Percentiles rank a stretch among this genome's conserved stretches.
phyloP scores from a whole-genome alignment of 345 rosid genomes.

The Psidium friedrichsthalianum region DNA sequence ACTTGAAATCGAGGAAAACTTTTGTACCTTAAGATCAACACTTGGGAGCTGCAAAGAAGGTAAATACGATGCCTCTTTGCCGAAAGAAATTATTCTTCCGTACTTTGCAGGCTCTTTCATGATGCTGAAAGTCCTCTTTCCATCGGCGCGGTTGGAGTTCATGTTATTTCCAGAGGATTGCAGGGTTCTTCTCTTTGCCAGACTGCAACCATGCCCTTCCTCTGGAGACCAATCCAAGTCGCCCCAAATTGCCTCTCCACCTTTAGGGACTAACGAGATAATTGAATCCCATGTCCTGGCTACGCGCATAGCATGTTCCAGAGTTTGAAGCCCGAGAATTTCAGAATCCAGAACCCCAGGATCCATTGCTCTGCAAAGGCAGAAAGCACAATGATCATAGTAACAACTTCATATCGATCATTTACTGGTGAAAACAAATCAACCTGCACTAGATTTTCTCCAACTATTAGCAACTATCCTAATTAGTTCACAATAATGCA shows the following conservation, averaged over 20 bases:
- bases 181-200: constrained; percentile 17
- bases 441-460: neutral
- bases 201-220: constrained; percentile 30
- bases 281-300: constrained; percentile 69
- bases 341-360: constrained; percentile 41
- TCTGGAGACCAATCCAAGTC: constrained; percentile 50
- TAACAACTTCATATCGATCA: neutral
- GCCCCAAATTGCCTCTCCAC: constrained; percentile 77
- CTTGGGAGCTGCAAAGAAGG: constrained; percentile 36
- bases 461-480: neutral
- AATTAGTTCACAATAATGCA: neutral
- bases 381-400: neutral
- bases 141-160: constrained; percentile 16
- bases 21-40: constrained; percentile 25
- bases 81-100: constrained; percentile 61
- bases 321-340: constrained; percentile 42
- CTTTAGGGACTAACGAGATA: constrained; percentile 59
- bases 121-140: constrained; percentile 13
- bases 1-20: neutral
- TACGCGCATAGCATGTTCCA: constrained; percentile 46
- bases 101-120: constrained; percentile 28
- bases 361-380: constrained; percentile 35
- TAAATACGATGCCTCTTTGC: constrained; percentile 31
- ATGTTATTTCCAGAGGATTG: constrained; percentile 8
- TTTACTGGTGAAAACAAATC: neutral